Percentiles rank a stretch among this genome's conserved stretches.
Conservation (phyloP, 768 basidiomycete genomes). For the Dentipellis sp. region DNA sequence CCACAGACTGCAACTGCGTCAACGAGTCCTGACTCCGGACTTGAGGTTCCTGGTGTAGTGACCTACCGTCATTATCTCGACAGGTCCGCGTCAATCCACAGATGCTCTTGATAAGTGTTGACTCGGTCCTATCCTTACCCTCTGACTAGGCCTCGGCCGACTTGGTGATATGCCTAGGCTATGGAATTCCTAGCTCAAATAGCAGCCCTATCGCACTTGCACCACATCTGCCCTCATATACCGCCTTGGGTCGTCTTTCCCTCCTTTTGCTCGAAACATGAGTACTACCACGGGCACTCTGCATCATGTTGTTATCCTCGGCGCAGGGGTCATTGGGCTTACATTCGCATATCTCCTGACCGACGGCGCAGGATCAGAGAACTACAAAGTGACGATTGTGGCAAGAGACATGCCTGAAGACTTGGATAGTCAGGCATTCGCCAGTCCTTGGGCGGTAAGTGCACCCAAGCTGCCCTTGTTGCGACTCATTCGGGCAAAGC, state of each 20-base stretch:
- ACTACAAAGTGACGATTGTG: slow-evolving; percentile 24
- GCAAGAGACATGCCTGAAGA: slow-evolving; percentile 32
- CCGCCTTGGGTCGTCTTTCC: not conserved
- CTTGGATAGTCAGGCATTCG: slow-evolving; percentile 33
- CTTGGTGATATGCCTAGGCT: too few relatives aligned
- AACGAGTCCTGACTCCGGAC: too few relatives aligned
- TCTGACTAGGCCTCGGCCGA: too few relatives aligned
- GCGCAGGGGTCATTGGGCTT: slow-evolving; percentile 37
- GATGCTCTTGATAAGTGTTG: too few relatives aligned
- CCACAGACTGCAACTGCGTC: too few relatives aligned
- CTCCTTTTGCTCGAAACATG: not conserved
- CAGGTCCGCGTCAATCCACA: too few relatives aligned
- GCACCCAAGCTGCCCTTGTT: not conserved
- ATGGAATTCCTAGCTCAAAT: too few relatives aligned
- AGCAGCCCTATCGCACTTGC: too few relatives aligned
- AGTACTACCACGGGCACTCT: not conserved
- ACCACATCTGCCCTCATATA: not conserved
- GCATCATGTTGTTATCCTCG: slow-evolving; percentile 26
- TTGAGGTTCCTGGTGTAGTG: too few relatives aligned
- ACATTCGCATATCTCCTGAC: slow-evolving; percentile 30
- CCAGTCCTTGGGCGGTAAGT: slow-evolving; percentile 43
- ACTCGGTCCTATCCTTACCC: too few relatives aligned
- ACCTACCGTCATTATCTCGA: too few relatives aligned
- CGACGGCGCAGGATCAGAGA: slow-evolving; percentile 2
- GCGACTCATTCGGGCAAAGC: too few relatives aligned